Evolutionary conservation across 1,284 basidiomycete species (phyloP).

Genomic region (Fistulinella cinereoalba): DNA sequence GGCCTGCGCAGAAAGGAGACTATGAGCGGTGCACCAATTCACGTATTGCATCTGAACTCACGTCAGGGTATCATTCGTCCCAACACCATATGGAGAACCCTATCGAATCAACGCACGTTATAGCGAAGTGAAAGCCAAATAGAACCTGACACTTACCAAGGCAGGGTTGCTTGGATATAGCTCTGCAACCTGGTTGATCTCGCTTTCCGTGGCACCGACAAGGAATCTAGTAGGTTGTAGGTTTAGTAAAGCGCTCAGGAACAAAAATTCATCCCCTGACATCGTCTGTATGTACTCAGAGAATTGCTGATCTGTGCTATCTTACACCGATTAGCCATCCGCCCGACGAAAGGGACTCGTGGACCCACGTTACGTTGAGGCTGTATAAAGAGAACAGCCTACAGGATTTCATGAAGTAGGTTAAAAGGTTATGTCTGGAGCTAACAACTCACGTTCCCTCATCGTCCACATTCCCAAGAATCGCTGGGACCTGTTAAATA

Average conservation of each 20-base stretch:
- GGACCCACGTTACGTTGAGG: constrained; percentile 16
- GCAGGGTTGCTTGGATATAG: constrained; percentile 19
- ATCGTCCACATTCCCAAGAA: constrained; percentile 30
- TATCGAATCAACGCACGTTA: background rate
- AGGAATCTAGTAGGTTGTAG: constrained; percentile 4
- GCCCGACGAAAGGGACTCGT: no score
- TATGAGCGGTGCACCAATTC: background rate
- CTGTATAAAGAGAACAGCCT: constrained; percentile 16
- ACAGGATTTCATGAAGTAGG: no score
- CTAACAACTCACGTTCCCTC: constrained; percentile 30
- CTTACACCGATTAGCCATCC: background rate
- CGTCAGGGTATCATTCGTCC: constrained; percentile 11
- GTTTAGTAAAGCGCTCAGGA: background rate
- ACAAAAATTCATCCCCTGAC: no score
- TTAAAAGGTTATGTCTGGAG: no score
- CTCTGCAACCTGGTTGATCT: background rate
- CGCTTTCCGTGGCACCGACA: background rate
- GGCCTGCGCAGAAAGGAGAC: constrained; percentile 15
- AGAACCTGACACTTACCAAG: constrained; percentile 1
- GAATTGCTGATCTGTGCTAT: constrained; percentile 17
- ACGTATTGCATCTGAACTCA: background rate
- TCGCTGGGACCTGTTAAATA: constrained; percentile 23
- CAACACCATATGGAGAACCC: constrained; percentile 12
- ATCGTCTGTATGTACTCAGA: constrained; percentile 13
- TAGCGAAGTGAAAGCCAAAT: background rate